Percentiles rank a stretch among this genome's conserved stretches.
These are phyloP conservation scores for Cutaneotrichosporon dermatis DNA, from an alignment of 1,284 basidiomycete species.

Conservation along the genomic window DNA sequence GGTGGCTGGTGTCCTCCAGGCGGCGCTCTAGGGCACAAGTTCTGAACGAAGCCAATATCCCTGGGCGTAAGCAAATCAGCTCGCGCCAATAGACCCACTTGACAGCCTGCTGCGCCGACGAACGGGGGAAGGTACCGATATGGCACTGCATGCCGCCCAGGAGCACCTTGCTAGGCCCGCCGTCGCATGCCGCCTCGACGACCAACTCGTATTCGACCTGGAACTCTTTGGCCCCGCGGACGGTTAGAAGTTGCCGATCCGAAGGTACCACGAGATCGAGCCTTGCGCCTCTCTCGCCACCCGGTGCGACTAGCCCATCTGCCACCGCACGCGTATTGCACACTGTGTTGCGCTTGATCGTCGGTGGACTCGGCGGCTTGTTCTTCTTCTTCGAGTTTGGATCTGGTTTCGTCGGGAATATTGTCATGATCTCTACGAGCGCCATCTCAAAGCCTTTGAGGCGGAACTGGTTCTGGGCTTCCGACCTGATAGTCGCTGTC, in stretches of 20 bases:
- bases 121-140: conserved; percentile 35
- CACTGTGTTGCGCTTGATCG: conserved; percentile 37
- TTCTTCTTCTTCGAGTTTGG: conserved; percentile 50
- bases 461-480: conserved; percentile 54
- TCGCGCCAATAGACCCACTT: conserved; percentile 26
- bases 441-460: conserved; percentile 74
- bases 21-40: conserved; percentile 31
- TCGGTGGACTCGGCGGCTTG: conserved; percentile 58
- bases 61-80: conserved; percentile 20
- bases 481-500: conserved; percentile 59
- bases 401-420: conserved; percentile 38
- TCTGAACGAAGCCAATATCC: conserved; percentile 43
- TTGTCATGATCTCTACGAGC: conserved; percentile 63
- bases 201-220: conserved; percentile 72
- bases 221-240: conserved; percentile 70
- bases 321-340: background rate
- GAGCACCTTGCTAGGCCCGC: conserved; percentile 56
- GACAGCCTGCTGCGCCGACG: conserved; percentile 37
- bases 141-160: conserved; percentile 63
- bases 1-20: background rate
- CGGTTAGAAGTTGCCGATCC: conserved; percentile 67
- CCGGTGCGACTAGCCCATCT: conserved; percentile 65
- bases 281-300: conserved; percentile 64
- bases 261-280: conserved; percentile 63
- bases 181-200: conserved; percentile 68